Conservation (phyloP, 2,329 filamentous ascomycete genomes). For the Podosphaera fusca region DNA sequence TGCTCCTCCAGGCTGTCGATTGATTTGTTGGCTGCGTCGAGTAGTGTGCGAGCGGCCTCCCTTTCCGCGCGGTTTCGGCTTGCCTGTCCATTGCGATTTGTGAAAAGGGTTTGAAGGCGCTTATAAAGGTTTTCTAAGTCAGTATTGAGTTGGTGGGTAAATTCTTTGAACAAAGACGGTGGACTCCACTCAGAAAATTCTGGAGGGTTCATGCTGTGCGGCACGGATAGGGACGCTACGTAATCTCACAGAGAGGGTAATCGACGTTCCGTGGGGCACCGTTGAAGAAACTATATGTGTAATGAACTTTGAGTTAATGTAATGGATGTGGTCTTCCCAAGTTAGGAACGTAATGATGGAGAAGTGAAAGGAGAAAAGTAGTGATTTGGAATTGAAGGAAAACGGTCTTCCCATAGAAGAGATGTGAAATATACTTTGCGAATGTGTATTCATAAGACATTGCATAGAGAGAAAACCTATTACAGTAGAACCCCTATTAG, state of each 20-base stretch:
- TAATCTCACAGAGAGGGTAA: neutral
- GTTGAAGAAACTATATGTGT: no score
- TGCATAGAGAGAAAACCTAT: no score
- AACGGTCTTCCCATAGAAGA: no score
- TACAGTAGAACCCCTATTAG: no score
- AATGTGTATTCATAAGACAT: no score
- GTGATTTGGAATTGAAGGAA: no score
- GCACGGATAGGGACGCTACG: neutral
- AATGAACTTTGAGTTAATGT: no score
- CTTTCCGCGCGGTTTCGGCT: neutral
- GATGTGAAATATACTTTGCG: no score
- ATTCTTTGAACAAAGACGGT: neutral
- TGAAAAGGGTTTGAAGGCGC: neutral
- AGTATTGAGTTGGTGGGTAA: neutral
- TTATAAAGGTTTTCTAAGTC: neutral
- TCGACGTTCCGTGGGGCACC: no score
- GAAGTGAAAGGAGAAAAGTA: no score
- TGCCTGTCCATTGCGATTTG: neutral
- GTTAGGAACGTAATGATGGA: no score
- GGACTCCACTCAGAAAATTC: neutral
- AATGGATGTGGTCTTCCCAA: no score
- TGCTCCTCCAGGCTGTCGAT: neutral
- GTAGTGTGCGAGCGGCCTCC: neutral
- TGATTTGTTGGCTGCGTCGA: neutral
- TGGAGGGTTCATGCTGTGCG: neutral